Conservation (phyloP, 1,139 yeast genomes). For the Yamadazyma atmosphaerica region DNA sequence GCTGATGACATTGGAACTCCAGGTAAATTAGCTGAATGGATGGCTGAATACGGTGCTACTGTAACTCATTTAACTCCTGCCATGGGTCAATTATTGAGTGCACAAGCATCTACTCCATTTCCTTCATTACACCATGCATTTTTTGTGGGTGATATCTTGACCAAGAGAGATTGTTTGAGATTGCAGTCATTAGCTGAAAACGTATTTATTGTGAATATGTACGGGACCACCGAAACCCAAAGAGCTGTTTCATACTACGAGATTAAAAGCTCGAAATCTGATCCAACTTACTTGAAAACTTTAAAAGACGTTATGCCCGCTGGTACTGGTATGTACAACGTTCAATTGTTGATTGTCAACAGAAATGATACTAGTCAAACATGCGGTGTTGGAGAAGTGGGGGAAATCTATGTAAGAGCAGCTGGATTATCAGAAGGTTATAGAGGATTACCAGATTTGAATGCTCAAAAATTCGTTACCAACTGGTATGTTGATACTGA, state of each 20-base stretch:
- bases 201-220: slow-evolving; percentile 93
- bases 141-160: slow-evolving; percentile 95
- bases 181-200: slow-evolving; percentile 90
- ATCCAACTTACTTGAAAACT: slow-evolving; percentile 72
- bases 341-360: slow-evolving; percentile 90
- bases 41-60: slow-evolving; percentile 86
- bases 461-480: slow-evolving; percentile 79
- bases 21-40: slow-evolving; percentile 96
- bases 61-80: slow-evolving; percentile 99
- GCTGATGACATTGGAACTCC: slow-evolving; percentile 98
- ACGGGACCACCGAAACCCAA: slow-evolving; percentile 99
- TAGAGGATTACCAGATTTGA: slow-evolving; percentile 85
- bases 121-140: slow-evolving; percentile 92
- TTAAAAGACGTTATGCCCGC: slow-evolving; percentile 98
- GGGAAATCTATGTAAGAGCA: slow-evolving; percentile 97
- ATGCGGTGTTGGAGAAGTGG: slow-evolving; percentile 98
- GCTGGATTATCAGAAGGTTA: slow-evolving; percentile 98
- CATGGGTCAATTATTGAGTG: slow-evolving; percentile 96
- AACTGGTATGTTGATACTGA: slow-evolving; percentile 81
- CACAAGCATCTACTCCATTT: slow-evolving; percentile 91
- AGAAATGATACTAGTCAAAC: slow-evolving; percentile 83
- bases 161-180: slow-evolving; percentile 94
- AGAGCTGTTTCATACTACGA: slow-evolving; percentile 94
- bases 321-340: slow-evolving; percentile 95
- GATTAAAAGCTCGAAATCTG: slow-evolving; percentile 69